Conservation (phyloP, 2,329 filamentous ascomycete species). For the Trichoderma afroharzianum region DNA sequence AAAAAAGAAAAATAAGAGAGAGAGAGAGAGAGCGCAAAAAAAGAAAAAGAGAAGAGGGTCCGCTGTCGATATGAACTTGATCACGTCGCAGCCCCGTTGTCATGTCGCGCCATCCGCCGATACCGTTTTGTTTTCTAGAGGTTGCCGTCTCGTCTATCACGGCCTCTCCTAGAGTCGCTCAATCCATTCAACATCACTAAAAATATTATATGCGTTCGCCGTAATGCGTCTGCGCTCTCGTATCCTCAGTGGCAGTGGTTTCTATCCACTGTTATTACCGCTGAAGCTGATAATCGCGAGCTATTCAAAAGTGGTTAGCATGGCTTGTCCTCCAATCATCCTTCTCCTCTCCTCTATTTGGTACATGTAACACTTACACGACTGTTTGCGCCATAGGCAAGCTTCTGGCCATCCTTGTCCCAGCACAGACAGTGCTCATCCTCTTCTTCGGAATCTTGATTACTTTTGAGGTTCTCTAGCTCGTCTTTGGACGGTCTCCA, state of each 20-base stretch:
- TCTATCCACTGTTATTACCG: conserved; percentile 38
- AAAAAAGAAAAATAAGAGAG: not conserved
- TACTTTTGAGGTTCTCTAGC: not conserved
- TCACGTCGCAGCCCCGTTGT: not conserved
- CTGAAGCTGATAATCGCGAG: conserved; percentile 52
- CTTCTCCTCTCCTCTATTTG: not conserved
- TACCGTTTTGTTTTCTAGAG: not conserved
- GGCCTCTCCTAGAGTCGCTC: not conserved
- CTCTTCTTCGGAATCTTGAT: conserved; percentile 46
- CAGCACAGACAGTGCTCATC: conserved; percentile 60
- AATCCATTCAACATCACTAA: not conserved
- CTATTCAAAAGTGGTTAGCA: conserved; percentile 25
- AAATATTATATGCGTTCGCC: not conserved
- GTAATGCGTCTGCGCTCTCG: not conserved
- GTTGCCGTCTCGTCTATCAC: not conserved
- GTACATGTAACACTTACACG: conserved; percentile 46
- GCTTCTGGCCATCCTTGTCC: conserved; percentile 58
- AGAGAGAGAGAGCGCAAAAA: not conserved
- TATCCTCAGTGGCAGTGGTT: not conserved
- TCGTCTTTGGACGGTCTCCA: conserved; percentile 54
- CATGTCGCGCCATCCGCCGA: not conserved
- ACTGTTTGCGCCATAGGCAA: conserved; percentile 62
- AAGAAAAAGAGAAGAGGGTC: not conserved
- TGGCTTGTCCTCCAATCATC: too few species aligned
- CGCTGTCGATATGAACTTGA: not conserved